Percentiles rank a stretch among this genome's conserved stretches.
Evolutionary conservation across 2,329 filamentous ascomycete genomes (phyloP).

Genomic region (Sclerotiophoma versabilis): DNA sequence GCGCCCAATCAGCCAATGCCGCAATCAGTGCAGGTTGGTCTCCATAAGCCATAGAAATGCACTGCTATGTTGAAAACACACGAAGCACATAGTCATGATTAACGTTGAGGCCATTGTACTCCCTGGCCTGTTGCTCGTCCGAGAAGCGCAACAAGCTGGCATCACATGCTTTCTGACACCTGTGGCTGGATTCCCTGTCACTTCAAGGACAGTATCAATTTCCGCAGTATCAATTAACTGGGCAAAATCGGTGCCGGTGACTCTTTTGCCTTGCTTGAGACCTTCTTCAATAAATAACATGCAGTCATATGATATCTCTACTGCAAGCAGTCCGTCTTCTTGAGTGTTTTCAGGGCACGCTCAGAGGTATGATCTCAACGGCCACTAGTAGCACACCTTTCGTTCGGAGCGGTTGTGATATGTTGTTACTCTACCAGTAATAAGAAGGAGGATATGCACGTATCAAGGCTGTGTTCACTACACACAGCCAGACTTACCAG

Average conservation of each 20-base stretch:
- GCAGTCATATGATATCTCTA: conserved; percentile 49
- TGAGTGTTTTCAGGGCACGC: conserved; percentile 51
- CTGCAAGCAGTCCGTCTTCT: conserved; percentile 51
- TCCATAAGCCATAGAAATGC: conserved; percentile 58
- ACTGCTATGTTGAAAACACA: too few relatives aligned
- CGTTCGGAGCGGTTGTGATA: conserved; percentile 55
- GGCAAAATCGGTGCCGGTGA: conserved; percentile 54
- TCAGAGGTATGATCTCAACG: conserved; percentile 54
- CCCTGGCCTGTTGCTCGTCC: too few relatives aligned
- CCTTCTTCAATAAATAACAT: conserved; percentile 42
- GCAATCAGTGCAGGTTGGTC: conserved; percentile 56
- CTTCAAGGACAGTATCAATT: conserved; percentile 56
- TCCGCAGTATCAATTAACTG: conserved; percentile 53
- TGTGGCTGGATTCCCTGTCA: conserved; percentile 54
- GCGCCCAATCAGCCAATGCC: conserved; percentile 55
- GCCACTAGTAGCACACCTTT: conserved; percentile 53
- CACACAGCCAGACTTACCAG: conserved; percentile 58
- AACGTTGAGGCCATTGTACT: conserved; percentile 59
- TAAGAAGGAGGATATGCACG: not conserved
- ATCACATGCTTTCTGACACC: conserved; percentile 56
- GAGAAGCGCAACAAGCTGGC: too few relatives aligned
- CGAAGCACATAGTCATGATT: conserved; percentile 56
- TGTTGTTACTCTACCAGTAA: conserved; percentile 30
- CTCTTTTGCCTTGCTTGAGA: conserved; percentile 51
- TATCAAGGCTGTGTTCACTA: conserved; percentile 36